phyloP scores from a whole-genome alignment of 148 eudicot genomes.

The Vaccinium darrowii region DNA sequence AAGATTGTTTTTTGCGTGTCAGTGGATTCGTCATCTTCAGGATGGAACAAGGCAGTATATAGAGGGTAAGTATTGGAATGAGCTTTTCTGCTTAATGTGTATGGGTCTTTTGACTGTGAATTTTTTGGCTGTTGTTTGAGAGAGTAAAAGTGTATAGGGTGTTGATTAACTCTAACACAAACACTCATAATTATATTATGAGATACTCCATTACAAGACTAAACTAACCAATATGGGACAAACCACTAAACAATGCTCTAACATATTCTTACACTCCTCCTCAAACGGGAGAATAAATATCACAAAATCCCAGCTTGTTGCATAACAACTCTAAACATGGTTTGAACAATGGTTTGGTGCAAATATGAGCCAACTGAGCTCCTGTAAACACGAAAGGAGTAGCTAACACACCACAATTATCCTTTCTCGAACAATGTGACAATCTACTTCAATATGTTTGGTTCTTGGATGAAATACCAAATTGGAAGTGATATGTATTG shows the following conservation, averaged over 20 bases:
- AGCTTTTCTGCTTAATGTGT: neutral
- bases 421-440: no score
- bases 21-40: conserved; percentile 98
- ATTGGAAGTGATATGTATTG: no score
- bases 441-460: no score
- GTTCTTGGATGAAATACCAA: no score
- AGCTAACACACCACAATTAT: no score
- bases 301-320: no score
- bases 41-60: conserved; percentile 91
- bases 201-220: neutral
- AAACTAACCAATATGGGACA: neutral
- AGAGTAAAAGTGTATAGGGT: neutral
- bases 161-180: neutral
- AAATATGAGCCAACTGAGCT: no score
- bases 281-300: no score
- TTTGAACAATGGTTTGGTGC: no score
- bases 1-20: conserved; percentile 16
- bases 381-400: no score
- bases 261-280: neutral
- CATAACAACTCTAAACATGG: no score
- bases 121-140: neutral
- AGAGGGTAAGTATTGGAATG: conserved; percentile 52
- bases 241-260: neutral
- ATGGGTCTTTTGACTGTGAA: neutral
- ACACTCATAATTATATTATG: neutral